These are phyloP conservation scores for Huntiella abstrusa DNA, from an alignment of 2,329 filamentous ascomycete genomes.

Conservation along the genomic window DNA sequence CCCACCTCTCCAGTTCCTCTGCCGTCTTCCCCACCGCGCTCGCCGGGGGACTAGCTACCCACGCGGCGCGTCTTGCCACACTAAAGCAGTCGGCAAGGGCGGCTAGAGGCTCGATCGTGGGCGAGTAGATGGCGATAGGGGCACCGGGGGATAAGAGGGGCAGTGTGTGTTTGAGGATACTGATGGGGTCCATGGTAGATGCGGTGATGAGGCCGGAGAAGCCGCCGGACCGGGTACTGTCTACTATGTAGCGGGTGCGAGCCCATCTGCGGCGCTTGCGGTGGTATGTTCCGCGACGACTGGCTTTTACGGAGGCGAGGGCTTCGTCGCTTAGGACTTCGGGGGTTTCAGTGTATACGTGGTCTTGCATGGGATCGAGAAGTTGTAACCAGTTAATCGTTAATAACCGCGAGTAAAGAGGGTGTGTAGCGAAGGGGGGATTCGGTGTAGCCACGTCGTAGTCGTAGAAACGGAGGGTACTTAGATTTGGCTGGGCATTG, in stretches of 20 bases:
- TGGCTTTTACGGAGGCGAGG: slow-evolving; percentile 56
- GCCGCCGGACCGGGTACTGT: slow-evolving; percentile 52
- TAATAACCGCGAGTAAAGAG: slow-evolving; percentile 64
- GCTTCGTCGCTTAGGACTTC: slow-evolving; percentile 37
- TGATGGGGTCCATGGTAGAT: slow-evolving; percentile 61
- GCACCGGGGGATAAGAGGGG: slow-evolving; percentile 71
- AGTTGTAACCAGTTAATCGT: slow-evolving; percentile 85
- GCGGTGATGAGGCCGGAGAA: slow-evolving; percentile 76
- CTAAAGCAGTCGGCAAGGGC: slow-evolving; percentile 69
- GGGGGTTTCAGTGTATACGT: slow-evolving; percentile 50
- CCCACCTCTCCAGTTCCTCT: slow-evolving; percentile 36
- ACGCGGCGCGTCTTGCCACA: slow-evolving; percentile 60
- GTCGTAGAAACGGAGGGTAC: slow-evolving; percentile 72
- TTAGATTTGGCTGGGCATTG: slow-evolving; percentile 73
- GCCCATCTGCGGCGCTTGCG: slow-evolving; percentile 77
- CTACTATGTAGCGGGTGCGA: slow-evolving; percentile 50
- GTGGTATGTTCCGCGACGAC: slow-evolving; percentile 67
- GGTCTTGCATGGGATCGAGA: slow-evolving; percentile 55
- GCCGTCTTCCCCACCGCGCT: slow-evolving; percentile 25
- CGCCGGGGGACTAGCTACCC: slow-evolving; percentile 34
- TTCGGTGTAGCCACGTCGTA: slow-evolving; percentile 54
- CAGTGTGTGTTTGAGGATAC: slow-evolving; percentile 54
- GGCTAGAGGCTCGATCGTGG: slow-evolving; percentile 59
- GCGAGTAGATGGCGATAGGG: slow-evolving; percentile 69
- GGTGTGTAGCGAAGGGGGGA: slow-evolving; percentile 43